A percentile compares a stretch with the other conserved stretches of the same genome.
phyloP scores from a whole-genome alignment of 2,329 filamentous ascomycete species.

The Rasamsonia emersonii region DNA sequence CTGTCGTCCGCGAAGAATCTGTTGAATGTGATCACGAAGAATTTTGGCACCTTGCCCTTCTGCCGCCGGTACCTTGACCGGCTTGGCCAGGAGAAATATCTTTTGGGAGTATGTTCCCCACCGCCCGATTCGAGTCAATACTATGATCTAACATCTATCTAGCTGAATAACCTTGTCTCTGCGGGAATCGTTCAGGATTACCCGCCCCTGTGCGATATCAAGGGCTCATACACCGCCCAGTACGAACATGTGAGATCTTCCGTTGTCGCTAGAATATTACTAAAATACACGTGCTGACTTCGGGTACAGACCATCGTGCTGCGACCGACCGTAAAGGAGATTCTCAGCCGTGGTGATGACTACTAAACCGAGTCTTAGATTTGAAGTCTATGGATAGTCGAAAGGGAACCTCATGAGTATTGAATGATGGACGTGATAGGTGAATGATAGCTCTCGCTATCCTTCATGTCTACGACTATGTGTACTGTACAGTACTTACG shows the following conservation, averaged over 20 bases:
- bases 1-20: constrained; percentile 77
- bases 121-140: constrained; percentile 3
- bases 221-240: constrained; percentile 90
- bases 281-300: constrained; percentile 12
- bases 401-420: constrained; percentile 1
- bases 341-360: constrained; percentile 77
- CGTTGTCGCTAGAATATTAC: background rate
- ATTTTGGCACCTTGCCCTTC: constrained; percentile 88
- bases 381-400: constrained; percentile 6
- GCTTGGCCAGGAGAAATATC: constrained; percentile 89
- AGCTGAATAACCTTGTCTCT: constrained; percentile 79
- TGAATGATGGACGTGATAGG: background rate
- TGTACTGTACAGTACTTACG: background rate
- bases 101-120: constrained; percentile 63
- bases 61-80: constrained; percentile 86
- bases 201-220: constrained; percentile 80
- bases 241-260: constrained; percentile 75
- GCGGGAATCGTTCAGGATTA: constrained; percentile 83
- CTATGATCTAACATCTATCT: constrained; percentile 20
- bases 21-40: constrained; percentile 86
- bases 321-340: constrained; percentile 73
- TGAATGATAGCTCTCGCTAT: too few species aligned
- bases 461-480: too few species aligned
- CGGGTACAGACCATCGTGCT: constrained; percentile 61
- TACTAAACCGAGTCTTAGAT: constrained; percentile 45